A percentile compares a stretch with the other conserved stretches of the same genome.
phyloP scores from a whole-genome alignment of 495 filamentous ascomycete species.

The Penicillium daleae region DNA sequence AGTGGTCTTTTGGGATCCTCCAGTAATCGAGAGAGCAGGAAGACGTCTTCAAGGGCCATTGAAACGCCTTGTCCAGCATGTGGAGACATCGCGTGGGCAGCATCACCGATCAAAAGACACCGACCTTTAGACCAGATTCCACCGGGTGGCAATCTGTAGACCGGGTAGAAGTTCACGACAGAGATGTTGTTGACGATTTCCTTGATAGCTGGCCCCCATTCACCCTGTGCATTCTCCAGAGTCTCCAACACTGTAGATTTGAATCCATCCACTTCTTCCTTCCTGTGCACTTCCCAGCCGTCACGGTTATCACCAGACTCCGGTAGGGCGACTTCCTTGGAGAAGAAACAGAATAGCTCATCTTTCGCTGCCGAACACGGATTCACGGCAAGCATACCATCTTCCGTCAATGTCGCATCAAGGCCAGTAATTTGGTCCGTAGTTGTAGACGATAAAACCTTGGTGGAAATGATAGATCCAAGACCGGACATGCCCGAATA shows the following conservation, averaged over 20 bases:
- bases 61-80: conserved; percentile 50
- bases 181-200: conserved; percentile 41
- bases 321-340: conserved; percentile 31
- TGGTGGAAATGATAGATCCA: conserved; percentile 45
- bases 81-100: conserved; percentile 52
- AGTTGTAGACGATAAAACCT: conserved; percentile 14
- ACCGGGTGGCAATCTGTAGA: conserved; percentile 50
- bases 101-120: conserved; percentile 43
- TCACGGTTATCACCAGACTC: conserved; percentile 33
- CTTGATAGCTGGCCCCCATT: conserved; percentile 49
- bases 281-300: conserved; percentile 48
- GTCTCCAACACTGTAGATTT: conserved; percentile 34
- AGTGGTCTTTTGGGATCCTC: conserved; percentile 26
- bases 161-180: conserved; percentile 52
- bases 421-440: conserved; percentile 30
- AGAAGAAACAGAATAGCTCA: conserved; percentile 37
- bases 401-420: conserved; percentile 47
- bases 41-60: conserved; percentile 51
- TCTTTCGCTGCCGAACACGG: conserved; percentile 33
- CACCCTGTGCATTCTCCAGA: conserved; percentile 40
- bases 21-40: conserved; percentile 41
- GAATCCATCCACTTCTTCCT: conserved; percentile 42
- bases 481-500: conserved; percentile 44
- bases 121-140: conserved; percentile 45
- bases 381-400: conserved; percentile 54